phyloP scores from a whole-genome alignment of 208 protist genomes.

The Tritrichomonas foetus region DNA sequence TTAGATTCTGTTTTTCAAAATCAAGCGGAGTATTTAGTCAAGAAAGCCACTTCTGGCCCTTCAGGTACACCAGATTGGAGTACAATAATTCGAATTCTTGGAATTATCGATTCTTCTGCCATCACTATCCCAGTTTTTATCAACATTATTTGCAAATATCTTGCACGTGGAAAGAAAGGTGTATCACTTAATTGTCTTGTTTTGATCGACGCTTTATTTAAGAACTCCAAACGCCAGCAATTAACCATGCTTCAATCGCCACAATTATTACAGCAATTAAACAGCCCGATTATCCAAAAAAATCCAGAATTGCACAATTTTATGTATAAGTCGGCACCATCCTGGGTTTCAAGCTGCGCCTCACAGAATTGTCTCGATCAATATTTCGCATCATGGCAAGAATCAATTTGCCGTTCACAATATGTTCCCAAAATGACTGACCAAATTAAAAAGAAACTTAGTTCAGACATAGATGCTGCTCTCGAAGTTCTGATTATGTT shows the following conservation, averaged over 20 bases:
- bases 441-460: neutral
- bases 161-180: neutral
- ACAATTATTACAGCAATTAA: neutral
- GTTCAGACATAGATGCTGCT: neutral
- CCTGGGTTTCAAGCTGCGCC: neutral
- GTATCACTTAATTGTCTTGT: neutral
- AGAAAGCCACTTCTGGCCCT: neutral
- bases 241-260: neutral
- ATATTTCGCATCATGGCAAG: neutral
- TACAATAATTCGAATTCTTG: neutral
- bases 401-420: neutral
- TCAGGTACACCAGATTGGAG: neutral
- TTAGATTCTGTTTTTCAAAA: too few relatives aligned
- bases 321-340: neutral
- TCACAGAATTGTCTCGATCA: neutral
- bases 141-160: neutral
- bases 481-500: neutral
- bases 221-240: neutral
- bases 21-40: neutral
- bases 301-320: neutral
- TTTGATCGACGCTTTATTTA: slow-evolving; percentile 15
- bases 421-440: neutral
- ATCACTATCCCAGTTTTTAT: neutral
- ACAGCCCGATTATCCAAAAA: neutral
- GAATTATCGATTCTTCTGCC: neutral